Base-by-base conservation (phyloP, 2,329 filamentous ascomycete species). In the Neoarthrinium moseri region DNA sequence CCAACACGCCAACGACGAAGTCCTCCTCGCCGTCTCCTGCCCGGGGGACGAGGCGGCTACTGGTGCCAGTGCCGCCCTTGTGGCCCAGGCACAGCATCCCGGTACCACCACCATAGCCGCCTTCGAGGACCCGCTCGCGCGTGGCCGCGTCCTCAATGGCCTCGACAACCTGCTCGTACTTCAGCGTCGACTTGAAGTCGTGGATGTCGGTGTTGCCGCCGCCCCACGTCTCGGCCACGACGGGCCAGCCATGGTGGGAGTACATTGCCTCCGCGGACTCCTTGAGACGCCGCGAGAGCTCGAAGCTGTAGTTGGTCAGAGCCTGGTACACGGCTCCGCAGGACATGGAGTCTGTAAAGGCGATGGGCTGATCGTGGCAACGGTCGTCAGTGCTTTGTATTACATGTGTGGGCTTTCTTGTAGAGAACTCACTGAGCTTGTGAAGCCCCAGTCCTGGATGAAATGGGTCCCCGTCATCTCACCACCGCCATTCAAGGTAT, bases 381-480 rank as follows among this genome's bases (percentile, higher is more conserved):
- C 21, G 10, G 15, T 17, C 21, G 15, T 13, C 23, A 15, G 15
- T 8, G 22, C 10, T 8, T 39, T 6, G n/a, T 17, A 10, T 2
- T 10, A 11, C 2, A 2, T 5, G 17, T 26, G 11, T 15, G 21
- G 26, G 10, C 36, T 27, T 37, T 5, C 13, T 6, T 37, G 35
- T 2, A 37, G 18, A 22, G n/a, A 10, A 23, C 35, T 8, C 24
- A 43, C 39, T 29, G 39, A 43, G 15, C 41, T 36, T 13, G 32
- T 35, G 41, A 35, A 44, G 15, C 41, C 41, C 41, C 41, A 44
- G 18, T 44, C 41, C 17, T 44, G 30, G 17, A 44, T 35, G 20
- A 44, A 35, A 35, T 44, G 41, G 20, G 20, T 35, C 21, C 41
- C 41, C 22, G 41, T 44, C 41, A 44, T 44, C 32, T 44, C 41